These are phyloP conservation scores for Malus orientalis DNA, from an alignment of 306 rosid species.

Conservation along the genomic window DNA sequence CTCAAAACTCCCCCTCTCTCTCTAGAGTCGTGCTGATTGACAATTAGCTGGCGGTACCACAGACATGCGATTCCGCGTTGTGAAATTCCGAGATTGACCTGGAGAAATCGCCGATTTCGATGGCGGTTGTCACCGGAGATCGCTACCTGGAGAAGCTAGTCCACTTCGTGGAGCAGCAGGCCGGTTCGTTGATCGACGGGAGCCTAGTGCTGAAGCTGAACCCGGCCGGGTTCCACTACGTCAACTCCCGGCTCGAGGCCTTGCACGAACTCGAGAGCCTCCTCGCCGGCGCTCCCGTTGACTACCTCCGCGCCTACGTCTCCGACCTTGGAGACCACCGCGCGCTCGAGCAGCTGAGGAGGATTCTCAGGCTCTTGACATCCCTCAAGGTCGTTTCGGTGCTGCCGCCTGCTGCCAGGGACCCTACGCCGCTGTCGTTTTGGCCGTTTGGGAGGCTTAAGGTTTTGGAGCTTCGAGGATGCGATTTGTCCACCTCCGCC, in stretches of 20 bases:
- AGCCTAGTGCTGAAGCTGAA: constrained; percentile 70
- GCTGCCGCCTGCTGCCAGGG: constrained; percentile 52
- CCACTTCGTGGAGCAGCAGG: constrained; percentile 64
- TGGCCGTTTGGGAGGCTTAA: constrained; percentile 66
- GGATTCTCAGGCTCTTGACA: constrained; percentile 78
- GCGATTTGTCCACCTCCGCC: constrained; percentile 89
- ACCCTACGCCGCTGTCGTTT: constrained; percentile 87
- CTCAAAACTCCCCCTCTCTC: neutral
- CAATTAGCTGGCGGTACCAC: neutral
- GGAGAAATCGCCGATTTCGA: constrained; percentile 1
- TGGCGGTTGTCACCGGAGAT: constrained; percentile 96
- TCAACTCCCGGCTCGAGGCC: constrained; percentile 82
- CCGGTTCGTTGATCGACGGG: constrained; percentile 74
- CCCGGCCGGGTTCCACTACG: constrained; percentile 88
- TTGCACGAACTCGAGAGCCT: constrained; percentile 77
- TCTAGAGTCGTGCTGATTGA: neutral
- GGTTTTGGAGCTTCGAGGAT: constrained; percentile 85
- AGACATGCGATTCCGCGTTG: constrained; percentile 3
- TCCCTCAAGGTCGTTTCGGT: constrained; percentile 85
- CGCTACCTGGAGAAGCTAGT: constrained; percentile 90
- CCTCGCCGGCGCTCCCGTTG: constrained; percentile 81
- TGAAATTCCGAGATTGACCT: constrained; percentile 26
- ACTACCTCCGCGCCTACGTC: constrained; percentile 83
- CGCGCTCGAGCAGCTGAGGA: constrained; percentile 86
- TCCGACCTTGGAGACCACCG: constrained; percentile 99